Conservation (phyloP, 179 eudicot species). For the Patellifolia procumbens region DNA sequence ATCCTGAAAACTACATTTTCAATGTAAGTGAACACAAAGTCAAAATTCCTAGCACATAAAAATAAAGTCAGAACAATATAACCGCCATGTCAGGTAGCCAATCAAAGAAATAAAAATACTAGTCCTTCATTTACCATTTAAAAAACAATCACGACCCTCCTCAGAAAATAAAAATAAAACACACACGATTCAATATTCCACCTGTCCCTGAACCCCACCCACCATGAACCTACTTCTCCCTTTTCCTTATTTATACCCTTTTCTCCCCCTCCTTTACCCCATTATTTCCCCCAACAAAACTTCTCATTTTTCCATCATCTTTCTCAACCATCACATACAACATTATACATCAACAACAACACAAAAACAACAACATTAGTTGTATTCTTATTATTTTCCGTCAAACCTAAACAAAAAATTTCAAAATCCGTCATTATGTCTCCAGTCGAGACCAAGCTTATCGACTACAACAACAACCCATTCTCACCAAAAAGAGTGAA, state of each 20-base stretch:
- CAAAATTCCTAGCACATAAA: neutral
- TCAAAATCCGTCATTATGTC: neutral
- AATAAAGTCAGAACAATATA: neutral
- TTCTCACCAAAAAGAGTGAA: constrained; percentile 12
- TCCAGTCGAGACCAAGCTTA: neutral
- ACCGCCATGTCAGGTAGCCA: neutral
- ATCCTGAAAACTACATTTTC: no score
- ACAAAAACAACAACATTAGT: neutral
- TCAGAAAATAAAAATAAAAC: no score
- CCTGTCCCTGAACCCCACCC: constrained; percentile 30
- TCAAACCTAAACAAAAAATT: neutral
- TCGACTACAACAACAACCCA: neutral
- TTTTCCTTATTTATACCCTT: constrained; percentile 31
- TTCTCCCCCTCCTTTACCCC: neutral
- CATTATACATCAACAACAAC: no score
- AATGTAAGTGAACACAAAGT: neutral
- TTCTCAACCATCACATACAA: no score
- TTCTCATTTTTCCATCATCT: neutral
- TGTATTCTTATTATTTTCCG: no score
- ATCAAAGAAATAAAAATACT: neutral
- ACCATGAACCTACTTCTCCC: constrained; percentile 34
- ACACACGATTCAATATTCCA: neutral
- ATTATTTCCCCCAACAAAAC: neutral
- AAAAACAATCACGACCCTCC: constrained; percentile 15
- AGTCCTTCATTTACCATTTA: no score